These are phyloP conservation scores for Ophiorrhiza pumila DNA, from an alignment of 257 asterid species.

Conservation along the genomic window DNA sequence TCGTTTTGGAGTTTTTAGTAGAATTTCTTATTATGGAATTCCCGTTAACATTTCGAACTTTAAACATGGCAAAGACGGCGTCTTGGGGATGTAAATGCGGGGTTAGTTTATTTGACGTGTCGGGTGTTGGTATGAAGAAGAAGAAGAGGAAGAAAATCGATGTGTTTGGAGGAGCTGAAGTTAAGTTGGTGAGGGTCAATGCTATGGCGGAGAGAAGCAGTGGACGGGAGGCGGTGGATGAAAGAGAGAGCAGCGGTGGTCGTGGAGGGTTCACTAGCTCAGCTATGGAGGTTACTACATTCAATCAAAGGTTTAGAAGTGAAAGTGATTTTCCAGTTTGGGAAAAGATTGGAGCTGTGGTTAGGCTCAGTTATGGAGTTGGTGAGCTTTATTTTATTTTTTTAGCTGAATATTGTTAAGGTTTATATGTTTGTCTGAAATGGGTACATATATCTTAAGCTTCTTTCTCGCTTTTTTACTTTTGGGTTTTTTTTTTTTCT, in stretches of 20 bases:
- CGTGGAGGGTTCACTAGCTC: conserved; percentile 42
- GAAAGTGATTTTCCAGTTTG: conserved; percentile 83
- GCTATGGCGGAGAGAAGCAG: conserved; percentile 33
- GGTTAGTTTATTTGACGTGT: conserved; percentile 24
- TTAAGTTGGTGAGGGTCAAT: conserved; percentile 18
- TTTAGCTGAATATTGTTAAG: background rate
- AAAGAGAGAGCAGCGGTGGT: conserved; percentile 31
- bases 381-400: conserved; percentile 37
- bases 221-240: conserved; percentile 38
- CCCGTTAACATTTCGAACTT: conserved; percentile 47
- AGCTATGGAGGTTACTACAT: conserved; percentile 81
- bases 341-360: conserved; percentile 93
- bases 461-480: too few relatives aligned
- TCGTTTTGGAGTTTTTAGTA: background rate
- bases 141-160: conserved; percentile 26
- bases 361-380: conserved; percentile 91
- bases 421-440: background rate
- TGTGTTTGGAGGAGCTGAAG: conserved; percentile 7
- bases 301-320: conserved; percentile 54
- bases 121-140: conserved; percentile 21
- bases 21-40: conserved; percentile 41
- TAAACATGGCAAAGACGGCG: conserved; percentile 39
- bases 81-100: conserved; percentile 30
- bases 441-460: too few relatives aligned
- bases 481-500: background rate